phyloP scores from a whole-genome alignment of 306 rosid genomes.

The Fragaria ananassa region DNA sequence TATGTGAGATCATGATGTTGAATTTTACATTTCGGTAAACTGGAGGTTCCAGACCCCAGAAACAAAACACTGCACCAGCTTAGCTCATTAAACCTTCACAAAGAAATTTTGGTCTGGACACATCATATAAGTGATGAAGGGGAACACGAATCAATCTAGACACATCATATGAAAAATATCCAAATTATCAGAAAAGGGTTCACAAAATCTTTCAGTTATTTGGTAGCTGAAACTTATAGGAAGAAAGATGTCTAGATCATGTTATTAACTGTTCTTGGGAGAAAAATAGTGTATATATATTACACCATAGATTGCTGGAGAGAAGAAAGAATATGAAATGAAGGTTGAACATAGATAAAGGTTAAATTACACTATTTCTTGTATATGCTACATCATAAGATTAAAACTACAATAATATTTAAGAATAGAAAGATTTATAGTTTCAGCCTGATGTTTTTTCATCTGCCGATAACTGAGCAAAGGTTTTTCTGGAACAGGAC shows the following conservation, averaged over 20 bases:
- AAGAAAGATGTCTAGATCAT: not conserved
- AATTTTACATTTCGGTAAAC: not conserved
- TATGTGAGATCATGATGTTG: no score
- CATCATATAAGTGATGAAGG: not conserved
- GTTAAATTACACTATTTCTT: no score
- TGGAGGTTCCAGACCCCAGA: not conserved
- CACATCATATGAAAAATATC: not conserved
- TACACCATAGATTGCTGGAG: not conserved
- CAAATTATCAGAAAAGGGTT: not conserved
- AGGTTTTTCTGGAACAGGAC: conserved; percentile 3
- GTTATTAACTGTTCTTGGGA: not conserved
- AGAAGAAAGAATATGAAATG: not conserved
- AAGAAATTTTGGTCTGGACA: not conserved
- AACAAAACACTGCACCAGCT: not conserved
- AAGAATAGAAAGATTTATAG: not conserved
- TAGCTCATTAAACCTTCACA: not conserved
- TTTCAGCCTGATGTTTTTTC: not conserved
- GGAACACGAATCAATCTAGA: no score
- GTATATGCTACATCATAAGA: not conserved
- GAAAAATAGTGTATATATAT: no score
- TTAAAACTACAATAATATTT: not conserved
- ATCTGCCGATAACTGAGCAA: conserved; percentile 16
- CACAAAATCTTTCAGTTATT: not conserved
- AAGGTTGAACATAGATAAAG: not conserved
- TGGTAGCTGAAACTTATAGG: not conserved